Percentiles rank a stretch among this genome's conserved stretches.
Conservation (phyloP, 345 rosid genomes). For the Kandelia obovata region DNA sequence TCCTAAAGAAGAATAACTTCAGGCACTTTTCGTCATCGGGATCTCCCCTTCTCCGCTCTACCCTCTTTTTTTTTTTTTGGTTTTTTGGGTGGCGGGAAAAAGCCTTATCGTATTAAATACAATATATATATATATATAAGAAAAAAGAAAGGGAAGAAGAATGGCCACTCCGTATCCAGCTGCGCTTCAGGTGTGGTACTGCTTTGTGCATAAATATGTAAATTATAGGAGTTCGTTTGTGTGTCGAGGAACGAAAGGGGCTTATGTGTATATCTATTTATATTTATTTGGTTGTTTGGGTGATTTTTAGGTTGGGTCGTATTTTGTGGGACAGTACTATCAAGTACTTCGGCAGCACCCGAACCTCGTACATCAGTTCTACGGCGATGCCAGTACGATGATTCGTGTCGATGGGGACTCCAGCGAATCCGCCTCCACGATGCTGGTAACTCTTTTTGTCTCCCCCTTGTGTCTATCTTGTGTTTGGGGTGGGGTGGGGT, state of each 20-base stretch:
- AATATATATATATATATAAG: too few species aligned
- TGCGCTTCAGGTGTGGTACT: slow-evolving; percentile 45
- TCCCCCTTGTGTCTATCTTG: not conserved
- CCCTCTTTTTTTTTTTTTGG: too few species aligned
- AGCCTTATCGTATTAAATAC: too few species aligned
- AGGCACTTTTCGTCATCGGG: too few species aligned
- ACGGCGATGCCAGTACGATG: slow-evolving; percentile 62
- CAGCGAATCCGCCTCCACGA: slow-evolving; percentile 56
- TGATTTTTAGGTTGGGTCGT: slow-evolving; percentile 73
- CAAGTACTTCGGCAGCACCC: slow-evolving; percentile 81
- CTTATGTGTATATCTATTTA: too few species aligned
- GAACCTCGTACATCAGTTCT: slow-evolving; percentile 84
- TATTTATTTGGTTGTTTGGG: not conserved
- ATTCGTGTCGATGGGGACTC: slow-evolving; percentile 77
- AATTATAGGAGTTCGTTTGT: too few species aligned
- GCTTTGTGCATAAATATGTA: not conserved
- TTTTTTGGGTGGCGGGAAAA: too few species aligned
- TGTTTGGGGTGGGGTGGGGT: not conserved
- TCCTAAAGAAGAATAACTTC: too few species aligned
- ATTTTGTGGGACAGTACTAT: slow-evolving; percentile 90
- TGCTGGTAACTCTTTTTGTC: slow-evolving; percentile 47
- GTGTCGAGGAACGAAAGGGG: too few species aligned
- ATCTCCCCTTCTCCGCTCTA: too few species aligned
- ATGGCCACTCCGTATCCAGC: slow-evolving; percentile 70
- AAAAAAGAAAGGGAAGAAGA: not conserved